Evolutionary conservation across 495 filamentous ascomycete species (phyloP).

Genomic region (Jackrogersella minutella): DNA sequence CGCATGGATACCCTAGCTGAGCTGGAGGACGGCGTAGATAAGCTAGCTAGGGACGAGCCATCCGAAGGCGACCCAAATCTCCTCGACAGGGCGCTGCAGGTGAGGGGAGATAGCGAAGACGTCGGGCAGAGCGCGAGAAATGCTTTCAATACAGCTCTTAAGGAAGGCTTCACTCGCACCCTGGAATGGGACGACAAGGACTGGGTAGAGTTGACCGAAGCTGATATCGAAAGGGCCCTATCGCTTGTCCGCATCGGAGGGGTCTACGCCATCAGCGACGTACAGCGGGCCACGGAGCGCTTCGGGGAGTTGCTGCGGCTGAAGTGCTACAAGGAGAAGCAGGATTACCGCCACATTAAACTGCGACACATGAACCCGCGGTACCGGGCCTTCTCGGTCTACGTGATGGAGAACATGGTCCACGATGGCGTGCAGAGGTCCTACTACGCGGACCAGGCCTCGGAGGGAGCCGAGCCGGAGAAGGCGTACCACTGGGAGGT

Average conservation of each 20-base stretch:
- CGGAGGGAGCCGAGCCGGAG: not conserved
- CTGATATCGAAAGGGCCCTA: not conserved
- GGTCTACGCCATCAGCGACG: not conserved
- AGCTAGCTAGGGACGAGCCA: no score
- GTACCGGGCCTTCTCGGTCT: conserved; percentile 29
- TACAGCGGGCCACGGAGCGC: not conserved
- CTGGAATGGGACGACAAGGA: no score
- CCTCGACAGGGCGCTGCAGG: no score
- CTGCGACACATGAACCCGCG: conserved; percentile 16
- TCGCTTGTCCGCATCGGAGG: not conserved
- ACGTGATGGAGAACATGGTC: not conserved
- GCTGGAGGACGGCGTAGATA: no score
- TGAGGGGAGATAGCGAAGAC: not conserved
- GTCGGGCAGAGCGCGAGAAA: not conserved
- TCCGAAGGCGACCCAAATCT: no score
- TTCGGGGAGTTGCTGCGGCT: not conserved
- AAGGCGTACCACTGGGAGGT: conserved; percentile 8
- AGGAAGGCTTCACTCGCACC: no score
- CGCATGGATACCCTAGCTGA: no score
- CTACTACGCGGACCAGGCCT: not conserved
- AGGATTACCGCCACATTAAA: not conserved
- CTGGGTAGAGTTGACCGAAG: no score
- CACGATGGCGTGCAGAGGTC: not conserved
- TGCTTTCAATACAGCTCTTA: not conserved
- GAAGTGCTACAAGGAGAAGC: not conserved